Conservation (phyloP, 176 grass and related monocot species). For the Aegilops bicornis region DNA sequence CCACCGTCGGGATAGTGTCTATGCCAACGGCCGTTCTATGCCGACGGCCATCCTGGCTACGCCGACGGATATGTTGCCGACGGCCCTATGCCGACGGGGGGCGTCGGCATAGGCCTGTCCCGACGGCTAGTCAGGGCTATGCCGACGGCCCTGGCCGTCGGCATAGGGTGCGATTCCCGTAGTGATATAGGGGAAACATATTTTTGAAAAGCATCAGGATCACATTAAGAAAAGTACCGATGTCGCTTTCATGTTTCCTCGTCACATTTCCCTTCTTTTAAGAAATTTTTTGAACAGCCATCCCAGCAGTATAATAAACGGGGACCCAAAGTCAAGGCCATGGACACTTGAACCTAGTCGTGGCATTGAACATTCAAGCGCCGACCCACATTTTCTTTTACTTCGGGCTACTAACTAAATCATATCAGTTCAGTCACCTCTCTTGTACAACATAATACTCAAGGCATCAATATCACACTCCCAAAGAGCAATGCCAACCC, state of each 20-base stretch:
- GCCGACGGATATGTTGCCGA: too few species aligned
- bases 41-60: too few species aligned
- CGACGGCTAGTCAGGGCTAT: too few species aligned
- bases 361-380: background rate
- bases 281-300: background rate
- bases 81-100: too few species aligned
- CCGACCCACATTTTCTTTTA: background rate
- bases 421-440: slow-evolving; percentile 47
- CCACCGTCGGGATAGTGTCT: too few species aligned
- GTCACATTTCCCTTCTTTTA: background rate
- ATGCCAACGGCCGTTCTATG: too few species aligned
- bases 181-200: background rate
- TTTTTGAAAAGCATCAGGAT: slow-evolving; percentile 5
- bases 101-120: too few species aligned
- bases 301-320: background rate
- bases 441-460: too few species aligned
- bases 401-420: slow-evolving; percentile 14
- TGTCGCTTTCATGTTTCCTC: background rate
- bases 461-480: too few species aligned
- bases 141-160: too few species aligned
- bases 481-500: too few species aligned
- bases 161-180: too few species aligned
- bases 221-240: background rate
- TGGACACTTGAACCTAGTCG: background rate
- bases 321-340: background rate